Evolutionary conservation across 176 grass and related monocot genomes (phyloP).

Genomic region (Lolium rigidum): DNA sequence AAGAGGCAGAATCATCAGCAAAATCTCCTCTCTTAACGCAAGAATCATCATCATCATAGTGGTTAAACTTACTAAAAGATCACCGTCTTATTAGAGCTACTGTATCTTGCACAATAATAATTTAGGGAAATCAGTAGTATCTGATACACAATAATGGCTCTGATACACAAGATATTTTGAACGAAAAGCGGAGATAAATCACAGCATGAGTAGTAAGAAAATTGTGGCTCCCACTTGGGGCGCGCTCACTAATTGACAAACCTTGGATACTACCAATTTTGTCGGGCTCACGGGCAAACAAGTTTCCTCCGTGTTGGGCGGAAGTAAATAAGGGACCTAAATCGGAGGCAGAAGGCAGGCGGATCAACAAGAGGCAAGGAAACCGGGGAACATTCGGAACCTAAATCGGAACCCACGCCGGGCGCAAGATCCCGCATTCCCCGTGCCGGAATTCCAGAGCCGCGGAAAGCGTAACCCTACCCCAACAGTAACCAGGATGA

Average conservation of each 20-base stretch:
- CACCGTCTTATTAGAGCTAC: not conserved
- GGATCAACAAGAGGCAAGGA: not conserved
- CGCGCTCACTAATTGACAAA: not conserved
- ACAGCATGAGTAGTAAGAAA: not conserved
- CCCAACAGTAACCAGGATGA: not conserved
- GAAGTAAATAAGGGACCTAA: slow-evolving; percentile 5
- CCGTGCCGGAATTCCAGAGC: not conserved
- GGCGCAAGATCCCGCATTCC: slow-evolving; percentile 40
- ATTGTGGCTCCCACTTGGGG: not conserved
- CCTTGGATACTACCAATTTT: not conserved
- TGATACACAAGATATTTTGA: slow-evolving; percentile 17
- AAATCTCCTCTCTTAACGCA: not conserved
- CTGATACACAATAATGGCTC: too few species aligned
- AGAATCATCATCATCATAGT: not conserved
- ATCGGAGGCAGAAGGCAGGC: not conserved
- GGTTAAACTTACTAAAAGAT: too few species aligned
- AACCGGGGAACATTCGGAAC: not conserved
- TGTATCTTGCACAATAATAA: not conserved
- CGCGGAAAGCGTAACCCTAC: not conserved
- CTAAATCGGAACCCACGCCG: too few species aligned
- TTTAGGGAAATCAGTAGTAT: not conserved
- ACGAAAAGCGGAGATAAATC: not conserved
- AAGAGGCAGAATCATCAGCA: not conserved
- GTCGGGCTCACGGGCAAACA: too few species aligned
- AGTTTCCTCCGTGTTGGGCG: not conserved